A percentile compares a stretch with the other conserved stretches of the same genome.
These are phyloP conservation scores for Zymoseptoria tritici DNA, from an alignment of 2,329 filamentous ascomycete genomes.

Conservation along the genomic window DNA sequence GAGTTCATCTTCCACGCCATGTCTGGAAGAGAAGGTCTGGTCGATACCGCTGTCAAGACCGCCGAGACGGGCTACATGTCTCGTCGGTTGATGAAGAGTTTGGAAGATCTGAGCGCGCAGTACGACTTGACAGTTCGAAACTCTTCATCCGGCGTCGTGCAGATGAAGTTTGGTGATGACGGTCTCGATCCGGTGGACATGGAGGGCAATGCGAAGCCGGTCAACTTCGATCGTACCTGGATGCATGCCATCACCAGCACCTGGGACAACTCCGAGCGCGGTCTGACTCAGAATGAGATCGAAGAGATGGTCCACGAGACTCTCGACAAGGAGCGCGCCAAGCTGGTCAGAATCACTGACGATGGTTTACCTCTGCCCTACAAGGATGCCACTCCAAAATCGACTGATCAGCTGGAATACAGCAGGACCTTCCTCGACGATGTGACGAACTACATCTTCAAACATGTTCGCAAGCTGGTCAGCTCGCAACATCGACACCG, in stretches of 20 bases:
- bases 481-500: slow-evolving; percentile 19
- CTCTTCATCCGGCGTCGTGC: slow-evolving; percentile 78
- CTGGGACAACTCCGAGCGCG: slow-evolving; percentile 67
- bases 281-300: slow-evolving; percentile 69
- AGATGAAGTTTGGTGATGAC: slow-evolving; percentile 96
- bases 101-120: slow-evolving; percentile 87
- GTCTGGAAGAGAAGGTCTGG: slow-evolving; percentile 93
- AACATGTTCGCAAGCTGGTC: slow-evolving; percentile 24
- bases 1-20: slow-evolving; percentile 99
- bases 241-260: slow-evolving; percentile 70
- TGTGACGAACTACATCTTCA: slow-evolving; percentile 61
- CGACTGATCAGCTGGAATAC: slow-evolving; percentile 54
- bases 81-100: slow-evolving; percentile 90
- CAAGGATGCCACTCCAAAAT: slow-evolving; percentile 42
- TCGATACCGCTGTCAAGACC: slow-evolving; percentile 98
- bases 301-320: slow-evolving; percentile 59
- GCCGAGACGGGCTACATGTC: slow-evolving; percentile 99
- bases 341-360: slow-evolving; percentile 40
- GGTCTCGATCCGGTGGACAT: slow-evolving; percentile 94
- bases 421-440: slow-evolving; percentile 73
- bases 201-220: slow-evolving; percentile 88
- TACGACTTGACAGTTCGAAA: slow-evolving; percentile 95
- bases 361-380: slow-evolving; percentile 50
- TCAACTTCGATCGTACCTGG: slow-evolving; percentile 87
- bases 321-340: slow-evolving; percentile 59